Conservation (phyloP, 495 filamentous ascomycete species). For the Talaromyces trachyspermus region DNA sequence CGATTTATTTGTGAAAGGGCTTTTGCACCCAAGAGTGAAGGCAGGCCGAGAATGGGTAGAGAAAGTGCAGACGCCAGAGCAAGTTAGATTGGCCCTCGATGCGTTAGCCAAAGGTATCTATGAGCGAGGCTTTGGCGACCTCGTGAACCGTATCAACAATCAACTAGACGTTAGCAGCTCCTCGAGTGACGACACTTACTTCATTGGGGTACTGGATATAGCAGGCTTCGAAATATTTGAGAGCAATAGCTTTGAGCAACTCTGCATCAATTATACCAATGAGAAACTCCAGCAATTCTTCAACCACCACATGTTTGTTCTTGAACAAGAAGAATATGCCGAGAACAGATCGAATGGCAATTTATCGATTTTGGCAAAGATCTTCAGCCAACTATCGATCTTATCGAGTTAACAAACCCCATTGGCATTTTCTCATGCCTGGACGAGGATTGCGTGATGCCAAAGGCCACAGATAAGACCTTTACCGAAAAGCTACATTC, state of each 20-base stretch:
- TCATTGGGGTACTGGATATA: slow-evolving; percentile 98
- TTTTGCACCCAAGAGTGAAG: slow-evolving; percentile 89
- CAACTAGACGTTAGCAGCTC: slow-evolving; percentile 77
- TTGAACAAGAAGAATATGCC: slow-evolving; percentile 98
- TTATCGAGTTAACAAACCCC: slow-evolving; percentile 92
- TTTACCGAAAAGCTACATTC: slow-evolving; percentile 97
- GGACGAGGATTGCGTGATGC: slow-evolving; percentile 98
- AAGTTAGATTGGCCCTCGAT: slow-evolving; percentile 83
- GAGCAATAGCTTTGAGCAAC: slow-evolving; percentile 95
- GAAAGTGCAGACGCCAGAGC: slow-evolving; percentile 94
- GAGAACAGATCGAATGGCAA: slow-evolving; percentile 98
- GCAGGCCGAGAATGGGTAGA: slow-evolving; percentile 97
- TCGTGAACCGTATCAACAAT: slow-evolving; percentile 85
- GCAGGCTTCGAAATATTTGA: slow-evolving; percentile 99
- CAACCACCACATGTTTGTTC: slow-evolving; percentile 99
- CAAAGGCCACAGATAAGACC: slow-evolving; percentile 92
- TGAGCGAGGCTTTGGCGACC: slow-evolving; percentile 87
- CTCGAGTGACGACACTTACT: slow-evolving; percentile 77
- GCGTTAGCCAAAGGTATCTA: slow-evolving; percentile 96
- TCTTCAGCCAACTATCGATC: slow-evolving; percentile 93
- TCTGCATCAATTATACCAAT: slow-evolving; percentile 99
- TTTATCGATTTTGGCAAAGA: slow-evolving; percentile 99
- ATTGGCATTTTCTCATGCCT: slow-evolving; percentile 98
- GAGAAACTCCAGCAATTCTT: slow-evolving; percentile 99
- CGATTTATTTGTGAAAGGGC: slow-evolving; percentile 77